Evolutionary conservation across 2,329 filamentous ascomycete species (phyloP).

Genomic region (Penicillium griseofulvum): DNA sequence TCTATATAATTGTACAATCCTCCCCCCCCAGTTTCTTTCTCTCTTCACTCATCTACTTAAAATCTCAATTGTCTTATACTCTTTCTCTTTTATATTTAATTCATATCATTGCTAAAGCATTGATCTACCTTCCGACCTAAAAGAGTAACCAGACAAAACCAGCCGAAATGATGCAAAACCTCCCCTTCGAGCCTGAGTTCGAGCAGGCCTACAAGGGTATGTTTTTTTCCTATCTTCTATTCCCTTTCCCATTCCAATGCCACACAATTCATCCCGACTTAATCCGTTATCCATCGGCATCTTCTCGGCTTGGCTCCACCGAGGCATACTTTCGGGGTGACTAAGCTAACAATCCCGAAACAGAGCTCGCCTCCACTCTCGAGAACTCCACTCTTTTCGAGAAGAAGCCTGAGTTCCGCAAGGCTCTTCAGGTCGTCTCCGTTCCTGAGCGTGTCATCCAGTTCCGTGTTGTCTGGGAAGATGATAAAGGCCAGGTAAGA

Average conservation of each 20-base stretch:
- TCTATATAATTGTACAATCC: slow-evolving; percentile 26
- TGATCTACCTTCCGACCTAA: neutral
- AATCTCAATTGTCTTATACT: slow-evolving; percentile 2
- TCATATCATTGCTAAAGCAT: slow-evolving; percentile 5
- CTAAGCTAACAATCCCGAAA: slow-evolving; percentile 16
- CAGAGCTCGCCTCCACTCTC: slow-evolving; percentile 91
- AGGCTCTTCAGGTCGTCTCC: slow-evolving; percentile 79
- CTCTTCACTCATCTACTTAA: slow-evolving; percentile 11
- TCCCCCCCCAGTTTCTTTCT: slow-evolving; percentile 12
- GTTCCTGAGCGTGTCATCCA: slow-evolving; percentile 95
- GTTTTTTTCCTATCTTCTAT: slow-evolving; percentile 24
- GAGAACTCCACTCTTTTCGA: slow-evolving; percentile 91
- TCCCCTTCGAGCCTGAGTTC: slow-evolving; percentile 90
- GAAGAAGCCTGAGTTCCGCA: slow-evolving; percentile 92
- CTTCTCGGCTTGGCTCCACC: slow-evolving; percentile 14
- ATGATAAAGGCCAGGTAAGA: slow-evolving; percentile 69
- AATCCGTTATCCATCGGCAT: slow-evolving; percentile 16
- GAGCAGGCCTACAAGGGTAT: slow-evolving; percentile 96
- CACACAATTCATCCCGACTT: neutral
- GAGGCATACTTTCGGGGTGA: slow-evolving; percentile 3
- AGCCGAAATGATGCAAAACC: slow-evolving; percentile 67
- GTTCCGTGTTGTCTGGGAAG: slow-evolving; percentile 96
- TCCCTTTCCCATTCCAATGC: neutral
- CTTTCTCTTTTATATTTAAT: slow-evolving; percentile 11
- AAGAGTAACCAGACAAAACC: slow-evolving; percentile 9